These are phyloP conservation scores for Yamadazyma triangularis DNA, from an alignment of 1,139 yeast species.

Conservation along the genomic window DNA sequence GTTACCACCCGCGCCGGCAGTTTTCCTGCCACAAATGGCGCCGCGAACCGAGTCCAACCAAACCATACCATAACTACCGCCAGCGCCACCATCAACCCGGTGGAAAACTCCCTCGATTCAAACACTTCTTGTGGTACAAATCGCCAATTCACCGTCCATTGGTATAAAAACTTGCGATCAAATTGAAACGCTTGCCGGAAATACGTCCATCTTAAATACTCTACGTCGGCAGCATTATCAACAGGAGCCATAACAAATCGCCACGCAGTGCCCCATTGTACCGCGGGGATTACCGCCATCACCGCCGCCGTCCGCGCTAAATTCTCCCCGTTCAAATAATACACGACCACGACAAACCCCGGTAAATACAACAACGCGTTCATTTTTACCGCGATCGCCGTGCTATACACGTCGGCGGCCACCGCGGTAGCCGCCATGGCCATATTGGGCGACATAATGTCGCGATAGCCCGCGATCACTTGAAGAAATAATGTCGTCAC, in stretches of 20 bases:
- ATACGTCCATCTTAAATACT: conserved; percentile 45
- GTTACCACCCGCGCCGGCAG: conserved; percentile 23
- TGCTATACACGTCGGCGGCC: conserved; percentile 54
- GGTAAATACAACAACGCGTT: conserved; percentile 82
- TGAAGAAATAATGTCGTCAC: conserved; percentile 55
- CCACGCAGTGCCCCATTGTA: conserved; percentile 54
- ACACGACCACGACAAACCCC: conserved; percentile 54
- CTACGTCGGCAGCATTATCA: conserved; percentile 38
- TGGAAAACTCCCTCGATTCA: conserved; percentile 50
- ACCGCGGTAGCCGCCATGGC: conserved; percentile 35
- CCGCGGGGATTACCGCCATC: conserved; percentile 29
- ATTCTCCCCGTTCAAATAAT: conserved; percentile 53
- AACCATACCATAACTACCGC: conserved; percentile 38
- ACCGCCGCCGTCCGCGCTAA: conserved; percentile 29
- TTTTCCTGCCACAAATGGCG: conserved; percentile 34
- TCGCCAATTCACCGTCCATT: conserved; percentile 95
- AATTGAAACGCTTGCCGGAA: conserved; percentile 71
- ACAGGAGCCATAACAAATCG: conserved; percentile 47
- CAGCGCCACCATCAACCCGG: conserved; percentile 49
- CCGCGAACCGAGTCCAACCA: conserved; percentile 38
- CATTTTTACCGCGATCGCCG: conserved; percentile 88
- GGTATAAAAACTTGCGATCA: conserved; percentile 63
- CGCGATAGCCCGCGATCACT: conserved; percentile 37
- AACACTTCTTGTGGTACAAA: conserved; percentile 63
- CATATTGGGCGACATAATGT: conserved; percentile 12